Evolutionary conservation across 768 basidiomycete genomes (phyloP).

Genomic region (Fomitopsis serialis): DNA sequence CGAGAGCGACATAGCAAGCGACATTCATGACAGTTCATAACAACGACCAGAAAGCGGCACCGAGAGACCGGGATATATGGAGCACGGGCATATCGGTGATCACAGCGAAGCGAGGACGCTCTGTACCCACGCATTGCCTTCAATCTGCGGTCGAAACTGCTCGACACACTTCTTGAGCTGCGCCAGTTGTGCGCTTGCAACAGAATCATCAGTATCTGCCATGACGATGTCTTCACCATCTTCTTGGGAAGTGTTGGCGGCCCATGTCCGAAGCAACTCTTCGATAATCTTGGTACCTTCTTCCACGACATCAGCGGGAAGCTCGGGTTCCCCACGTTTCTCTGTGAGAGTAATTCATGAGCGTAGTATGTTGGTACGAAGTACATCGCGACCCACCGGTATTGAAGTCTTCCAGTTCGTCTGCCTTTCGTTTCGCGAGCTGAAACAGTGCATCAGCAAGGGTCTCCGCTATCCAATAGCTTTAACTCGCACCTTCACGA

Average conservation of each 20-base stretch:
- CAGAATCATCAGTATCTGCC: conserved; percentile 38
- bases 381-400: conserved; percentile 29
- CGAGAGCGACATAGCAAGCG: no score
- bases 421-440: conserved; percentile 90
- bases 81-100: no score
- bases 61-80: no score
- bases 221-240: conserved; percentile 43
- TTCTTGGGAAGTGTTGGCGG: conserved; percentile 28
- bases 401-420: conserved; percentile 85
- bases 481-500: conserved; percentile 63
- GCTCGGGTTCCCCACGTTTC: conserved; percentile 32
- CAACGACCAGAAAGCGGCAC: no score
- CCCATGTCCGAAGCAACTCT: conserved; percentile 70
- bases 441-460: conserved; percentile 22
- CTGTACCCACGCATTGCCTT: conserved; percentile 75
- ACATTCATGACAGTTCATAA: not conserved
- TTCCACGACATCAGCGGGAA: conserved; percentile 58
- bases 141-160: conserved; percentile 61
- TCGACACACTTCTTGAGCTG: conserved; percentile 58
- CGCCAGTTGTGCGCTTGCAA: conserved; percentile 31
- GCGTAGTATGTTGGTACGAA: conserved; percentile 3
- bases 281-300: conserved; percentile 81
- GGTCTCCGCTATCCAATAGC: not conserved
- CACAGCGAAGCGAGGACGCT: conserved; percentile 40
- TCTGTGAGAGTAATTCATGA: conserved; percentile 17